Evolutionary conservation across 164 flowering plant genomes (phyloP).

Genomic region (Amborella trichopoda): DNA sequence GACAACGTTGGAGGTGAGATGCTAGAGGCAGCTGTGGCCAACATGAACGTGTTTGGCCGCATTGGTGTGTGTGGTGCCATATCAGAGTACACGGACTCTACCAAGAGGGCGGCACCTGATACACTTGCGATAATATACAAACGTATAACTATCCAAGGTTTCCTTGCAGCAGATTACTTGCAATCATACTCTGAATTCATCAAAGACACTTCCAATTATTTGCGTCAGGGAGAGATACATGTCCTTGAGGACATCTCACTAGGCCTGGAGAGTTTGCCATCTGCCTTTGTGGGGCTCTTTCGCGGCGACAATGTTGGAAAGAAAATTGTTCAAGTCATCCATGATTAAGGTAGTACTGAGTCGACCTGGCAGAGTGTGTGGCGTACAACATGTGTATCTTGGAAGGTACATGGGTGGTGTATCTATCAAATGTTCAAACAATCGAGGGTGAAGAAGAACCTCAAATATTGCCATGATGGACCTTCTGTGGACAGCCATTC

Average conservation of each 20-base stretch:
- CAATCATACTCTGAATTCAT: conserved; percentile 26
- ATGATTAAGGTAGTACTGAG: too few species aligned
- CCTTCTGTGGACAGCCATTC: too few species aligned
- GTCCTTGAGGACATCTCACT: conserved; percentile 43
- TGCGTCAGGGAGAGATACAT: conserved; percentile 23
- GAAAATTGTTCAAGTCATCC: conserved; percentile 38
- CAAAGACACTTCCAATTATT: conserved; percentile 20
- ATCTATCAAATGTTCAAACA: too few species aligned
- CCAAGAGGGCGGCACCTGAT: conserved; percentile 28
- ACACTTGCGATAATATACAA: conserved; percentile 48
- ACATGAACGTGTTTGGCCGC: conserved; percentile 62
- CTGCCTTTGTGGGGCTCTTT: conserved; percentile 53
- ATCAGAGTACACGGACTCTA: conserved; percentile 33
- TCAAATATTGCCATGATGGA: too few species aligned
- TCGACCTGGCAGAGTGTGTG: too few species aligned
- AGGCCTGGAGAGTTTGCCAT: conserved; percentile 55
- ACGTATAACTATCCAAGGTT: conserved; percentile 52
- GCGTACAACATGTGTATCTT: too few species aligned
- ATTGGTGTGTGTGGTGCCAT: conserved; percentile 62
- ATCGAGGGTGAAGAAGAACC: too few species aligned
- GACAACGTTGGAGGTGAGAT: conserved; percentile 78
- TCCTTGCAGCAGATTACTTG: conserved; percentile 32
- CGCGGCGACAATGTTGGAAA: conserved; percentile 53
- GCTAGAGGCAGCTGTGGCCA: conserved; percentile 58
- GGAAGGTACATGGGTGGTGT: too few species aligned